Base-by-base conservation (phyloP, 2,329 filamentous ascomycete species). In the Aspergillus ustus region DNA sequence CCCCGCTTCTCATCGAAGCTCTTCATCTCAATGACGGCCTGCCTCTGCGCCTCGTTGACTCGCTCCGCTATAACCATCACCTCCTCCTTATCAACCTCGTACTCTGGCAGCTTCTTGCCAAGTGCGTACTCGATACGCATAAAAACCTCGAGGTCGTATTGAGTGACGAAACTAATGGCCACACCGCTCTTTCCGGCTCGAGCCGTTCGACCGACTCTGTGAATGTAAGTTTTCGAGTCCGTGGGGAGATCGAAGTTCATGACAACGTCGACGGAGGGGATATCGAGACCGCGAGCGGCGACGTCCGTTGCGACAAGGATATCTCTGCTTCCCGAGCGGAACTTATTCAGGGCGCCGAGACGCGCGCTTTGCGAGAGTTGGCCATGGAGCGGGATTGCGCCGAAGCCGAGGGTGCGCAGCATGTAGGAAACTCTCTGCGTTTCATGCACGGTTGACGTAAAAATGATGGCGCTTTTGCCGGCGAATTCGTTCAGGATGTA, bases 251-350 rank as follows among this genome's bases (percentile, higher is more conserved):
- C 93, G 67, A 89, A 91, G 78, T 97, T 97, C 67, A 97, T 76
- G 2, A 97, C 91, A 0, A 94, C 80, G 67, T 96, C 92, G 13
- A 97, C 93, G n/a, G 87, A 90, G 13, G 93, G 93, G 51, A 97
- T 96, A 81, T 97, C 93, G 7, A 97, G 83, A 83, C 93, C 94
- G 74, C 93, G 89, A 1, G 93, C 91, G 1, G 93, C 93, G n/a
- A 97, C 92, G 75, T 97, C 93, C 0, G 93, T 97, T 2, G 93
- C 93, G 4, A 97, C 71, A 4, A 99, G 85, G 44, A 99, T 94
- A 67, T 96, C 88, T 46, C 93, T 85, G n/a, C 85, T 87, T 7
- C 89, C 88, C 3, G 90, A 83, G 58, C 90, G 89, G 83, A 99
- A 98, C 75, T 98, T 98, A 75, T 91, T 91, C 8, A 99, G 82